A percentile compares a stretch with the other conserved stretches of the same genome.
Evolutionary conservation across 2,329 filamentous ascomycete genomes (phyloP).

Genomic region (Aspergillus novoparasiticus): DNA sequence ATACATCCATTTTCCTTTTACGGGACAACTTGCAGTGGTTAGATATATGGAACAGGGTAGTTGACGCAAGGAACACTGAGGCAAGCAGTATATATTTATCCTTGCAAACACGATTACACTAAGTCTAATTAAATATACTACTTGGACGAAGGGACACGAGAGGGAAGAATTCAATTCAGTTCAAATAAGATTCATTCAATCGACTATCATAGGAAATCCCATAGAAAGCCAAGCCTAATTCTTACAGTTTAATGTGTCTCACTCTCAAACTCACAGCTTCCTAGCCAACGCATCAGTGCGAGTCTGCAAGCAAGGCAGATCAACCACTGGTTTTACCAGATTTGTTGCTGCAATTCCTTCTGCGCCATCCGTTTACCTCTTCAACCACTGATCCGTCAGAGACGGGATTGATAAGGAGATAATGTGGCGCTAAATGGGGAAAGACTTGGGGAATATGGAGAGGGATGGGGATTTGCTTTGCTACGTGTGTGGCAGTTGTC

Average conservation of each 20-base stretch:
- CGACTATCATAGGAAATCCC: not conserved
- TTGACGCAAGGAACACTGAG: not conserved
- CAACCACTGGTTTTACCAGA: constrained; percentile 24
- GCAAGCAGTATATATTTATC: not conserved
- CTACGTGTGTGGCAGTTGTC: not conserved
- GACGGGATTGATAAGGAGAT: constrained; percentile 72
- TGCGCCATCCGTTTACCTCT: constrained; percentile 95
- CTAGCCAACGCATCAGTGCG: constrained; percentile 35
- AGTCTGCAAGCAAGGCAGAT: constrained; percentile 46
- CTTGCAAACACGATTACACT: not conserved
- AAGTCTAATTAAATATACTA: not conserved
- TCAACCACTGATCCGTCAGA: constrained; percentile 60
- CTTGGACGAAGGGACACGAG: not conserved
- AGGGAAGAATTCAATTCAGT: not conserved
- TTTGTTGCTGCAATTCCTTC: constrained; percentile 57
- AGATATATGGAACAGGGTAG: no score
- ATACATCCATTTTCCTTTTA: not conserved
- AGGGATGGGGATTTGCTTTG: not conserved
- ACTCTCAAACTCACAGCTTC: constrained; percentile 46
- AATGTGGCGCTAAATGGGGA: constrained; percentile 64
- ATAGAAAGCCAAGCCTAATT: not conserved
- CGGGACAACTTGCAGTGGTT: no score
- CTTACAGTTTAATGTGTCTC: constrained; percentile 34
- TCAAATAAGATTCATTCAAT: not conserved
- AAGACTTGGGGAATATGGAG: not conserved